Percentiles rank a stretch among this genome's conserved stretches.
phyloP scores from a whole-genome alignment of 1,139 yeast species.

The Yamadazyma siamensis region DNA sequence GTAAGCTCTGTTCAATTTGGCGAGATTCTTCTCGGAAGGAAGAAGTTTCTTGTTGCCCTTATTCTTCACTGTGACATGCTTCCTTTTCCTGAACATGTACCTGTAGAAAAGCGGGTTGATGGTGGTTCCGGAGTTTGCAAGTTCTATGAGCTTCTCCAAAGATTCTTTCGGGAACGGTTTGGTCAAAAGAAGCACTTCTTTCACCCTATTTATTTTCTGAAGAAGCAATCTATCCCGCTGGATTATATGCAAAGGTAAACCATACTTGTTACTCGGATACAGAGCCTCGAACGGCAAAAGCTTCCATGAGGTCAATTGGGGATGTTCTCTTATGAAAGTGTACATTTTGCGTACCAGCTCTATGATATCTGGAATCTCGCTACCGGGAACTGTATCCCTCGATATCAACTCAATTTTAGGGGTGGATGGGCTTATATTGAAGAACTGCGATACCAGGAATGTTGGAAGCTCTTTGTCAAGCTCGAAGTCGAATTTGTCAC shows the following conservation, averaged over 20 bases:
- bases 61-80: slow-evolving; percentile 13
- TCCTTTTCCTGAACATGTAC: slow-evolving; percentile 23
- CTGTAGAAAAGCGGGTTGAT: slow-evolving; percentile 30
- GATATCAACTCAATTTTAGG: too few species aligned
- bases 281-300: slow-evolving; percentile 30
- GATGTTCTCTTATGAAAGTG: slow-evolving; percentile 1
- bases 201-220: slow-evolving; percentile 22
- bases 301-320: slow-evolving; percentile 20
- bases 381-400: slow-evolving; percentile 4
- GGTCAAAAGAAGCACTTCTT: slow-evolving; percentile 15
- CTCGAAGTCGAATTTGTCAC: slow-evolving; percentile 11
- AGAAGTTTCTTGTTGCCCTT: slow-evolving; percentile 26
- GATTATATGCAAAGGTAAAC: slow-evolving; percentile 28
- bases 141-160: slow-evolving; percentile 14
- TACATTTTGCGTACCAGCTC: too few species aligned
- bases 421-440: too few species aligned
- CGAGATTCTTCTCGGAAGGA: slow-evolving; percentile 31
- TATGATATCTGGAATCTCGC: too few species aligned
- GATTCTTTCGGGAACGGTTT: slow-evolving; percentile 21
- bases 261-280: slow-evolving; percentile 31
- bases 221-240: slow-evolving; percentile 25
- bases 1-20: slow-evolving; percentile 28
- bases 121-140: slow-evolving; percentile 8
- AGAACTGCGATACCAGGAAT: slow-evolving; percentile 13
- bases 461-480: slow-evolving; percentile 12